Conservation (phyloP, 208 protist genomes). For the Leishmania tropica region DNA sequence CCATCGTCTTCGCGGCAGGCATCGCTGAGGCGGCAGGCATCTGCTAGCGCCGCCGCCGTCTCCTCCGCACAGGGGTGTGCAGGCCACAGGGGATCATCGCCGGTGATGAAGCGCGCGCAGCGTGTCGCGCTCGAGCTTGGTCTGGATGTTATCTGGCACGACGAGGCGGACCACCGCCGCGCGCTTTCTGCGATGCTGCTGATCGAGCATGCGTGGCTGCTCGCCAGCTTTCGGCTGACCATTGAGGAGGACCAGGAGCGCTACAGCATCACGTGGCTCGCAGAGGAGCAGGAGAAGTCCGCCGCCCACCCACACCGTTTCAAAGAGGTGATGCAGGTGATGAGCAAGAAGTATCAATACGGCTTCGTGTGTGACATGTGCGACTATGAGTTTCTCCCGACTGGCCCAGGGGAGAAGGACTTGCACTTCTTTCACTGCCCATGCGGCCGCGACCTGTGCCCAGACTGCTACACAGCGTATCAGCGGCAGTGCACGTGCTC, state of each 20-base stretch:
- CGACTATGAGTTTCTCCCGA: slow-evolving; percentile 74
- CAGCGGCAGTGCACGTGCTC: slow-evolving; percentile 64
- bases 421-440: slow-evolving; percentile 86
- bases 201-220: slow-evolving; percentile 65
- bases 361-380: slow-evolving; percentile 90
- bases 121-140: slow-evolving; percentile 26
- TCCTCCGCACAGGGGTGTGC: neutral
- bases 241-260: slow-evolving; percentile 78
- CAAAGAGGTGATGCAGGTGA: slow-evolving; percentile 48
- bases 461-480: slow-evolving; percentile 71
- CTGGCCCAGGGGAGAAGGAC: slow-evolving; percentile 28
- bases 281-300: slow-evolving; percentile 75
- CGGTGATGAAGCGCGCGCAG: slow-evolving; percentile 6
- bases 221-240: slow-evolving; percentile 54
- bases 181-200: slow-evolving; percentile 35
- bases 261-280: slow-evolving; percentile 78
- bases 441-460: slow-evolving; percentile 86
- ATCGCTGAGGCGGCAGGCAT: neutral
- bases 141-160: slow-evolving; percentile 28
- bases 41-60: neutral
- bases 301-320: slow-evolving; percentile 81
- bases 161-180: slow-evolving; percentile 42
- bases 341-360: slow-evolving; percentile 64
- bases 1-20: neutral
- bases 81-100: neutral